These are phyloP conservation scores for Aegilops speltoides DNA, from an alignment of 176 grass and related monocot genomes.

Conservation along the genomic window DNA sequence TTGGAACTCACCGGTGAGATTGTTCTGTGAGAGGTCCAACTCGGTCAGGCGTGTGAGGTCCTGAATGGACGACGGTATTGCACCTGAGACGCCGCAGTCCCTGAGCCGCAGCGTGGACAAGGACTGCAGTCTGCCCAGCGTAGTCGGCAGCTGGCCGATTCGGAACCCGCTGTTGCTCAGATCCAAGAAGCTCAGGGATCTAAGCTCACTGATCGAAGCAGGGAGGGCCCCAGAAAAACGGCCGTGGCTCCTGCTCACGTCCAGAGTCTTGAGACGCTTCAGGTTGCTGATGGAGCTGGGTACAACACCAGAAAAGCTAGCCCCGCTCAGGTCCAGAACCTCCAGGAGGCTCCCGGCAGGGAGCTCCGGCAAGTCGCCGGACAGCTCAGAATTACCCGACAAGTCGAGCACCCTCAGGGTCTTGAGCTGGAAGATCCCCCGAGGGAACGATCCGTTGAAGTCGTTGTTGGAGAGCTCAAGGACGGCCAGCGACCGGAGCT, in stretches of 20 bases:
- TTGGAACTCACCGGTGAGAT: conserved; percentile 24
- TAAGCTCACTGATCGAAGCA: background rate
- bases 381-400: conserved; percentile 39
- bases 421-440: conserved; percentile 30
- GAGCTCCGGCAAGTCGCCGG: conserved; percentile 44
- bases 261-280: background rate
- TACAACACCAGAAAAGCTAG: conserved; percentile 37
- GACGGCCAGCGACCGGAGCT: conserved; percentile 24
- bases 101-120: conserved; percentile 7
- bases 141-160: background rate
- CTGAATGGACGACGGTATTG: background rate
- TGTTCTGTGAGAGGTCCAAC: conserved; percentile 27
- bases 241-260: conserved; percentile 1
- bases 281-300: conserved; percentile 43
- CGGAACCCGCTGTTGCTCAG: conserved; percentile 26
- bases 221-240: conserved; percentile 5
- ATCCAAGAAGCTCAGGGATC: conserved; percentile 20
- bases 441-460: conserved; percentile 39
- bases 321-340: conserved; percentile 34
- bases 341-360: conserved; percentile 21
- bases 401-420: conserved; percentile 43
- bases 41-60: background rate
- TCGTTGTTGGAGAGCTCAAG: conserved; percentile 42
- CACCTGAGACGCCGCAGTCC: conserved; percentile 21
- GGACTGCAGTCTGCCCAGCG: conserved; percentile 15